Evolutionary conservation across 1,284 basidiomycete genomes (phyloP).

Genomic region (Cryptococcus jaspeensis): DNA sequence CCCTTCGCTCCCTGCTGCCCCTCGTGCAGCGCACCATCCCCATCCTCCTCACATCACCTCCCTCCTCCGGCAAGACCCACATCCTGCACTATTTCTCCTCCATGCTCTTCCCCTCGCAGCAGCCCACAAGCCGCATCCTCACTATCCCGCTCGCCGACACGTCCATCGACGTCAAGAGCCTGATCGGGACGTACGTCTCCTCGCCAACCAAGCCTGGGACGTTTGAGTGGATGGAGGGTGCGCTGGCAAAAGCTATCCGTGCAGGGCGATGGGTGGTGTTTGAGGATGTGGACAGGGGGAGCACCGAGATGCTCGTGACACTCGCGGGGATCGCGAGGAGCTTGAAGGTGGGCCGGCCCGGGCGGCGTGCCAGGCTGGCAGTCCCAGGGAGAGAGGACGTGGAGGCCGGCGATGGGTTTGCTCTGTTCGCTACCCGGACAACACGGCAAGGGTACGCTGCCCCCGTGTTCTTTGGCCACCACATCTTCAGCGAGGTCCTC

Average conservation of each 20-base stretch:
- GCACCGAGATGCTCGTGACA: slow-evolving; percentile 78
- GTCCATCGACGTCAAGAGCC: slow-evolving; percentile 87
- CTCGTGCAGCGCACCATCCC: slow-evolving; percentile 70
- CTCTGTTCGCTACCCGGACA: slow-evolving; percentile 78
- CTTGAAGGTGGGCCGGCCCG: slow-evolving; percentile 61
- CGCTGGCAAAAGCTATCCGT: slow-evolving; percentile 83
- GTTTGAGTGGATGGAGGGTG: slow-evolving; percentile 96
- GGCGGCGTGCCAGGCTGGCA: slow-evolving; percentile 66
- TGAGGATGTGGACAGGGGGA: slow-evolving; percentile 87
- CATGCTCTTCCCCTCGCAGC: slow-evolving; percentile 54
- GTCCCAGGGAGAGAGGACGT: slow-evolving; percentile 69
- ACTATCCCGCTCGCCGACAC: slow-evolving; percentile 90
- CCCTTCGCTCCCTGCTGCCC: slow-evolving; percentile 66
- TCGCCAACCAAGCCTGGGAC: slow-evolving; percentile 80
- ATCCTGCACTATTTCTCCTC: slow-evolving; percentile 74
- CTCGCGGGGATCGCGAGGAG: slow-evolving; percentile 81
- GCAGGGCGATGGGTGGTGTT: slow-evolving; percentile 93
- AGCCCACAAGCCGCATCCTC: slow-evolving; percentile 63
- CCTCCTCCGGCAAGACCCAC: slow-evolving; percentile 87
- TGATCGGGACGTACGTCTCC: slow-evolving; percentile 91
- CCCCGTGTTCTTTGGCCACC: slow-evolving; percentile 73
- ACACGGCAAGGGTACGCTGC: slow-evolving; percentile 49
- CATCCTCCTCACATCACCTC: slow-evolving; percentile 78
- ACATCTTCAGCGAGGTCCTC: slow-evolving; percentile 73
- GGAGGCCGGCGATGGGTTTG: slow-evolving; percentile 69